Conservation (phyloP, 352 stramenopile genomes). For the Phytophthora agathidicida region DNA sequence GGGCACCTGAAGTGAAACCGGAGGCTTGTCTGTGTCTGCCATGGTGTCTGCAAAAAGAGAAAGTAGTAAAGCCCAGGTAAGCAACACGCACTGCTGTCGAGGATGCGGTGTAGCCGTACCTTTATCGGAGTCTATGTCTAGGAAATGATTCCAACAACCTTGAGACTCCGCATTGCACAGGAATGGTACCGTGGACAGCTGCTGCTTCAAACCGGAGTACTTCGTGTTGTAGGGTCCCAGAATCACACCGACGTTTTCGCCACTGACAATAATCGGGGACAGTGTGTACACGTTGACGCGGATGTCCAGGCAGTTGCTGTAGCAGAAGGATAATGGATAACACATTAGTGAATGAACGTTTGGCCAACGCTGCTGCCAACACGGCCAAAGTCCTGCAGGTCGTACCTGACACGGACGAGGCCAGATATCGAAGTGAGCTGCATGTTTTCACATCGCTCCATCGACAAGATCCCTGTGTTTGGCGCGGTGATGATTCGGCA, state of each 20-base stretch:
- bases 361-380: background rate
- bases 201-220: conserved; percentile 90
- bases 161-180: conserved; percentile 48
- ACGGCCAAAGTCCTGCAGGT: background rate
- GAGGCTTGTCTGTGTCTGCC: conserved; percentile 54
- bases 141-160: conserved; percentile 68
- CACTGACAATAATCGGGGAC: conserved; percentile 91
- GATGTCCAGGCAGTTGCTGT: conserved; percentile 95
- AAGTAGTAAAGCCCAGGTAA: conserved; percentile 2
- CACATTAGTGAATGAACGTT: background rate
- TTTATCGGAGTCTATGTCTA: conserved; percentile 75
- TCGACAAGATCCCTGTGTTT: conserved; percentile 90
- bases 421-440: conserved; percentile 87
- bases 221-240: conserved; percentile 97
- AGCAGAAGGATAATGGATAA: background rate
- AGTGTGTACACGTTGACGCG: conserved; percentile 93
- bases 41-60: conserved; percentile 34
- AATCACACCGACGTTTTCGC: conserved; percentile 95
- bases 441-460: conserved; percentile 96
- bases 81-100: background rate
- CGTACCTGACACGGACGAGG: conserved; percentile 86
- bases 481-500: conserved; percentile 96
- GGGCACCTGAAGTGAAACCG: conserved; percentile 64
- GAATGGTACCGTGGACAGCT: conserved; percentile 61
- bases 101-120: conserved; percentile 29